A percentile compares a stretch with the other conserved stretches of the same genome.
Conservation (phyloP, 305 asterid genomes). For the Andrographis paniculata region DNA sequence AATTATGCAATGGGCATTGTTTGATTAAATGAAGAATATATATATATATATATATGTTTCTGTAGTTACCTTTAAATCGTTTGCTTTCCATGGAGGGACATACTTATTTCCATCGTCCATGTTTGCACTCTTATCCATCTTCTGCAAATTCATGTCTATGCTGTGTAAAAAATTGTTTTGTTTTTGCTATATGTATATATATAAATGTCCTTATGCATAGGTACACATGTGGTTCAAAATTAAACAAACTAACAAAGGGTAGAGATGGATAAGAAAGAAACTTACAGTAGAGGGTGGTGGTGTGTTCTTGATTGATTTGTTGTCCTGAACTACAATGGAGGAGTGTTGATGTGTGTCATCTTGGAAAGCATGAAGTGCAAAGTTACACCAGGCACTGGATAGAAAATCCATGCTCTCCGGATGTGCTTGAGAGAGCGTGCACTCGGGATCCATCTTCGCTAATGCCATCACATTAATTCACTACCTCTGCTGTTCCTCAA, state of each 20-base stretch:
- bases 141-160: constrained; percentile 34
- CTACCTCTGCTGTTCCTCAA: constrained; percentile 8
- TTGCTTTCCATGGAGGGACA: constrained; percentile 72
- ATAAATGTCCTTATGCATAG: not conserved
- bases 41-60: no score
- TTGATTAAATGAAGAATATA: no score
- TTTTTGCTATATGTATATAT: not conserved
- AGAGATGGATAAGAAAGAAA: no score
- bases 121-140: constrained; percentile 37
- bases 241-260: no score
- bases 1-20: not conserved
- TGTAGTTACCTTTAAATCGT: constrained; percentile 62
- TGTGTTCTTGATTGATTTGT: constrained; percentile 28
- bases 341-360: constrained; percentile 43
- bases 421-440: constrained; percentile 73
- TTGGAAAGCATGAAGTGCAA: constrained; percentile 71
- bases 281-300: constrained; percentile 46
- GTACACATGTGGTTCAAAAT: no score
- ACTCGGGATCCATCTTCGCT: constrained; percentile 45
- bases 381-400: constrained; percentile 77
- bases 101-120: constrained; percentile 49
- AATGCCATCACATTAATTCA: constrained; percentile 23
- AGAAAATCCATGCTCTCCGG: constrained; percentile 96
- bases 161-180: constrained; percentile 8
- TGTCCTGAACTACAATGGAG: constrained; percentile 43